phyloP scores from a whole-genome alignment of 495 filamentous ascomycete species.

The Cercophora newfieldiana region DNA sequence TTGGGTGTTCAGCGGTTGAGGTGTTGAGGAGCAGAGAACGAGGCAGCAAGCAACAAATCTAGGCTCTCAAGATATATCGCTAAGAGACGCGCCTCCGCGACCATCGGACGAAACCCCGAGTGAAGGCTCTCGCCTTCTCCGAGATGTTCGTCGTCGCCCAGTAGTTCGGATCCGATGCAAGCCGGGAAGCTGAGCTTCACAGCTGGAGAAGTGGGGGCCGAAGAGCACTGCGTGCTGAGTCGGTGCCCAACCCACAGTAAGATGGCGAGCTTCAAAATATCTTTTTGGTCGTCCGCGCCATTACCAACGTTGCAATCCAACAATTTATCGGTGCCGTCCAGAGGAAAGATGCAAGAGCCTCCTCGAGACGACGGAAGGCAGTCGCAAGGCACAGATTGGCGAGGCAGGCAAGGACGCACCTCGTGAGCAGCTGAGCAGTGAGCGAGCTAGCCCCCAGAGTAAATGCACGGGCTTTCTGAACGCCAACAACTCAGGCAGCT shows the following conservation, averaged over 20 bases:
- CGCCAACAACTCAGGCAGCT: too few relatives aligned
- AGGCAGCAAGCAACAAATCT: too few relatives aligned
- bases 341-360: background rate
- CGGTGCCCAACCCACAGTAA: background rate
- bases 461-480: background rate
- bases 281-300: background rate
- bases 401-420: background rate
- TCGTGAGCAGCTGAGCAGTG: too few relatives aligned
- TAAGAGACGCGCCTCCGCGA: too few relatives aligned
- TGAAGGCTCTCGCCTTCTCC: background rate
- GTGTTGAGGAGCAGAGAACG: too few relatives aligned
- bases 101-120: too few relatives aligned
- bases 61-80: too few relatives aligned
- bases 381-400: background rate
- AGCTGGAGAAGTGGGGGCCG: background rate
- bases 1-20: too few relatives aligned
- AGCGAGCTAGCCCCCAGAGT: background rate
- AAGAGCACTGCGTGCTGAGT: background rate
- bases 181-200: background rate
- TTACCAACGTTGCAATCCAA: background rate
- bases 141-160: too few relatives aligned
- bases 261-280: background rate
- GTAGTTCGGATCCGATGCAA: background rate
- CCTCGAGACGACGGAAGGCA: background rate
- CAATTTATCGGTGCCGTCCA: background rate